Base-by-base conservation (phyloP, 2,329 filamentous ascomycete species). In the Epichloe hybrida region DNA sequence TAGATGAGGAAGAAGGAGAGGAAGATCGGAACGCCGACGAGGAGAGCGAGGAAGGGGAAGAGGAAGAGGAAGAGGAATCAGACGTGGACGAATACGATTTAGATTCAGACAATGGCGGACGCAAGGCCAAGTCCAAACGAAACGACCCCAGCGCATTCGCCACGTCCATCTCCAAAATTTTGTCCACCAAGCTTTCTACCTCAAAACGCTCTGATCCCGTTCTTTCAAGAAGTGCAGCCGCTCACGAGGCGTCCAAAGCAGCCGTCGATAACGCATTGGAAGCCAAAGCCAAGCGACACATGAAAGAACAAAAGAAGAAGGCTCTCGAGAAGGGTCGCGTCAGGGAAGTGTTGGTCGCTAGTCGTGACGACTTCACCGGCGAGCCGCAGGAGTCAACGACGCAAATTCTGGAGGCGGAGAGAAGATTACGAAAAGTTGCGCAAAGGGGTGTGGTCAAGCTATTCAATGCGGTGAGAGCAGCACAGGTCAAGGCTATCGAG, bases 391-490 rank as follows among this genome's bases (percentile, higher is more conserved):
- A 65, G 50, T 78, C 77, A 20, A 76, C 76, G 27, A 70, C 70
- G 15, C 71, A 76, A 55, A 75, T 78, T 27, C 64, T 80, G 61
- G 87, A 86, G 62, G 78, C 83, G 59, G 91, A 97, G 73, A 84
- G 83, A 70, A 74, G 80, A 56, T 66, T 97, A 62, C 81, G 86
- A 61, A 93, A 95, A 72, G 88, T 87, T 46, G 90, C 90, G 43
- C 88, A 96, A 69, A 79, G 88, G 50, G 91, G 91, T 79, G 93
- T 98, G 40, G 84, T 97, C 23, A 94, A 91, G 73, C 74, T 98
- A 52, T 98, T 98, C 70, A 96, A 97, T 66, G 93, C 93, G 0
- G 89, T 98, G 35, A 77, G 91, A 43, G 88, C 88, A 21, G 90
- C 93, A 13, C 93, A 98, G 69, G 86, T 96, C 52, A 87, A 90